Conservation (phyloP, 352 stramenopile species). For the Phytopythium litorale region DNA sequence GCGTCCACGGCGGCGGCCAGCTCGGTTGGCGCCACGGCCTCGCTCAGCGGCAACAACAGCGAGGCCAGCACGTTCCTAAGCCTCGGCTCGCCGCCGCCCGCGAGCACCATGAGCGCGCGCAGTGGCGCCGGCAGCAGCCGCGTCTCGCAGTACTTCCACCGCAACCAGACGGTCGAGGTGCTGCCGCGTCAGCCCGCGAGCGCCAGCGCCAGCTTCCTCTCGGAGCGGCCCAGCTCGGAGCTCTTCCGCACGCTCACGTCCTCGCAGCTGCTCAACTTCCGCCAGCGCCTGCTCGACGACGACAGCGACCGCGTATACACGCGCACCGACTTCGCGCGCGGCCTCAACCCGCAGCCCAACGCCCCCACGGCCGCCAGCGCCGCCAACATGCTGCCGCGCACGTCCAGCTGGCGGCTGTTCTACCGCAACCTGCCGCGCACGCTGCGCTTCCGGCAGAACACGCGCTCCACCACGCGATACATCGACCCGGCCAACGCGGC, state of each 20-base stretch:
- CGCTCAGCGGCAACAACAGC: constrained; percentile 1
- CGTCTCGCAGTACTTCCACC: constrained; percentile 46
- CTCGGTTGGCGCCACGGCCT: constrained; percentile 3
- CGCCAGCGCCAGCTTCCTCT: constrained; percentile 28
- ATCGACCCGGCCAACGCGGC: constrained; percentile 69
- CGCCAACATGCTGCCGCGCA: constrained; percentile 19
- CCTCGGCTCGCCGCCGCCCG: constrained; percentile 12
- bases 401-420: constrained; percentile 53
- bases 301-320: constrained; percentile 19
- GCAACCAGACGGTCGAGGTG: constrained; percentile 74
- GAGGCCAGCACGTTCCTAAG: constrained; percentile 5
- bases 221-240: constrained; percentile 47
- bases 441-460: constrained; percentile 74
- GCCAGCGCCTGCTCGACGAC: constrained; percentile 55
- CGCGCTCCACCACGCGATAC: constrained; percentile 68
- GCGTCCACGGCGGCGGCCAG: background rate
- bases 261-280: constrained; percentile 52
- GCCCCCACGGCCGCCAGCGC: background rate
- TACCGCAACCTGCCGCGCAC: constrained; percentile 63
- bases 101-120: constrained; percentile 9
- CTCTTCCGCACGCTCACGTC: constrained; percentile 74
- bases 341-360: constrained; percentile 10
- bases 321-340: constrained; percentile 6
- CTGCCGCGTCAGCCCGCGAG: constrained; percentile 28
- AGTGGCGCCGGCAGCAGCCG: constrained; percentile 13